A percentile compares a stretch with the other conserved stretches of the same genome.
Evolutionary conservation across 768 basidiomycete genomes (phyloP).

Genomic region (Porpolomopsis calyptriformis): DNA sequence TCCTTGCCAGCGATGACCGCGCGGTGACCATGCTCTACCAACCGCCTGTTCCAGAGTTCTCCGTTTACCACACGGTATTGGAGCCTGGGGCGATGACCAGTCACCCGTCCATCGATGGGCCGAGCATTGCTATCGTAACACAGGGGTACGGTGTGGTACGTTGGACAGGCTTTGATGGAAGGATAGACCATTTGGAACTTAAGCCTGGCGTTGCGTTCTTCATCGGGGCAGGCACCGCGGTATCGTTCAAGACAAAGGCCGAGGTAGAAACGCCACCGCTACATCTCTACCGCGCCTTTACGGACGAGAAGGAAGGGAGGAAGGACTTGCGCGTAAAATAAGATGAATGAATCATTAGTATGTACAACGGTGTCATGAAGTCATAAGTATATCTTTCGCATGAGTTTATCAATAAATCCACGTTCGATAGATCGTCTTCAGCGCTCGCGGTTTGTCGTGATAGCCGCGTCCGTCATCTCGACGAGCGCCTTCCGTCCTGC

Average conservation of each 20-base stretch:
- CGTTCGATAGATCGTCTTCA: background rate
- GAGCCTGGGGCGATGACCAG: constrained; percentile 32
- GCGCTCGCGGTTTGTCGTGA: background rate
- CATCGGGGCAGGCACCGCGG: constrained; percentile 57
- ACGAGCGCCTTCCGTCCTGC: background rate
- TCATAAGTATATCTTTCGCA: too few relatives aligned
- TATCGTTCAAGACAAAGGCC: constrained; percentile 37
- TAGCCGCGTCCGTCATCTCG: background rate
- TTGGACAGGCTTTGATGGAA: constrained; percentile 44
- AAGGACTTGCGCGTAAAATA: too few relatives aligned
- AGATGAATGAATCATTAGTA: too few relatives aligned
- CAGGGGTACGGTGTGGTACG: constrained; percentile 48
- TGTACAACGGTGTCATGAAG: too few relatives aligned
- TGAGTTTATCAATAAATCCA: too few relatives aligned
- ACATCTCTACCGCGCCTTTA: too few relatives aligned
- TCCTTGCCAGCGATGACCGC: background rate
- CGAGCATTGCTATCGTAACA: constrained; percentile 75
- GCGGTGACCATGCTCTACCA: constrained; percentile 50
- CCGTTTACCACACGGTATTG: constrained; percentile 61
- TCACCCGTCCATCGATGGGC: constrained; percentile 64
- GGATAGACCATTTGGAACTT: constrained; percentile 25
- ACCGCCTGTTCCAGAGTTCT: constrained; percentile 90
- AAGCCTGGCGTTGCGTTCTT: constrained; percentile 72
- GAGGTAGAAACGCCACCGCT: too few relatives aligned
- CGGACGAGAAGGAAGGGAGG: too few relatives aligned